A percentile compares a stretch with the other conserved stretches of the same genome.
Conservation (phyloP, 768 basidiomycete species). For the Kwoniella sp. region DNA sequence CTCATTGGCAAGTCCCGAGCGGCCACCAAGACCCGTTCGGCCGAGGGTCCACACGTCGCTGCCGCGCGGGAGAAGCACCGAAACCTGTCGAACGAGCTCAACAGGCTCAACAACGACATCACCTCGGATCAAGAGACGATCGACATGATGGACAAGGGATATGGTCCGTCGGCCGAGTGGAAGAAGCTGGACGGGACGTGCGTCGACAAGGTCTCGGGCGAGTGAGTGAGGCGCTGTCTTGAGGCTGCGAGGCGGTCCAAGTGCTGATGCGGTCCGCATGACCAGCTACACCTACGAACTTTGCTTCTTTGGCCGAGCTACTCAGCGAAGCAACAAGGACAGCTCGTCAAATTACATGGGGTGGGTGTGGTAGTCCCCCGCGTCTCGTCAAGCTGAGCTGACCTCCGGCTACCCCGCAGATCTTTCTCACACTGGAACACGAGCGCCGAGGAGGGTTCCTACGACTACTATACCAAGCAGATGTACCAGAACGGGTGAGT, state of each 20-base stretch:
- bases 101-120: conserved; percentile 57
- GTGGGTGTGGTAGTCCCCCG: conserved; percentile 54
- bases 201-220: conserved; percentile 75
- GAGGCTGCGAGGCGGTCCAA: background rate
- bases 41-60: conserved; percentile 43
- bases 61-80: conserved; percentile 46
- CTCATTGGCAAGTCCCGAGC: conserved; percentile 52
- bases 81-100: conserved; percentile 58
- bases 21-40: conserved; percentile 1
- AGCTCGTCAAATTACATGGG: conserved; percentile 73
- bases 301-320: conserved; percentile 82
- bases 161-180: conserved; percentile 83
- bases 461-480: conserved; percentile 74
- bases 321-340: conserved; percentile 79
- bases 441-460: conserved; percentile 57
- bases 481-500: conserved; percentile 59
- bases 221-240: conserved; percentile 61
- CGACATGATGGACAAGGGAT: conserved; percentile 61
- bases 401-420: conserved; percentile 14
- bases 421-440: conserved; percentile 74
- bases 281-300: conserved; percentile 86
- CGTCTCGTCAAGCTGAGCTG: background rate
- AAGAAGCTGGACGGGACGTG: conserved; percentile 86
- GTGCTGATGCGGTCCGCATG: conserved; percentile 1
- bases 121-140: conserved; percentile 55